A percentile compares a stretch with the other conserved stretches of the same genome.
These are phyloP conservation scores for Stephanodiscus triporus DNA, from an alignment of 108 stramenopile species.

Conservation along the genomic window DNA sequence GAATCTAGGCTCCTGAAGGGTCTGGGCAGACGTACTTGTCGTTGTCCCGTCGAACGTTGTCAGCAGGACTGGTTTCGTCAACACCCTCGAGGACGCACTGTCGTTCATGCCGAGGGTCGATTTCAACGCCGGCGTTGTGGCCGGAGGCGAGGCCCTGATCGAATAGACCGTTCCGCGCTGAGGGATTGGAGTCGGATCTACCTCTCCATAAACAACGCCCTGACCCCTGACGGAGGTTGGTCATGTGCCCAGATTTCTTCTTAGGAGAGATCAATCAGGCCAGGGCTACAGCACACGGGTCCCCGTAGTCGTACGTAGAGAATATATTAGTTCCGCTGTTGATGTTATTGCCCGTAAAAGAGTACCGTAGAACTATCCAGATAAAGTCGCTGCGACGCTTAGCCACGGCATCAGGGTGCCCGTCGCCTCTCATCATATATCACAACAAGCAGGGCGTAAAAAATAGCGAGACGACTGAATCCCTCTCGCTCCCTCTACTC, in stretches of 20 bases:
- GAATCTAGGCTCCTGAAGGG: too few species aligned
- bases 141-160: slow-evolving; percentile 90
- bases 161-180: slow-evolving; percentile 81
- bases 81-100: slow-evolving; percentile 78
- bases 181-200: slow-evolving; percentile 87
- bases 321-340: too few species aligned
- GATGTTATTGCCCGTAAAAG: too few species aligned
- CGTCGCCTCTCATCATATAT: too few species aligned
- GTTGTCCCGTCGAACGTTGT: slow-evolving; percentile 63
- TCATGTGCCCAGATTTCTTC: slow-evolving; percentile 89
- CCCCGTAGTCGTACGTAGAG: too few species aligned
- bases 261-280: slow-evolving; percentile 84
- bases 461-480: too few species aligned
- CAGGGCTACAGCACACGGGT: slow-evolving; percentile 93
- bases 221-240: slow-evolving; percentile 82
- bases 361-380: too few species aligned
- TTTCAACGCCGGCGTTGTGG: slow-evolving; percentile 93
- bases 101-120: slow-evolving; percentile 85
- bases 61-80: slow-evolving; percentile 79
- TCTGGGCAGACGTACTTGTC: too few species aligned
- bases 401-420: too few species aligned
- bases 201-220: slow-evolving; percentile 92
- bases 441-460: too few species aligned
- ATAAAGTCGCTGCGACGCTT: too few species aligned
- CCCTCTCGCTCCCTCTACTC: too few species aligned